Evolutionary conservation across 1,139 yeast genomes (phyloP).

Genomic region (Taiozyma onychis): DNA sequence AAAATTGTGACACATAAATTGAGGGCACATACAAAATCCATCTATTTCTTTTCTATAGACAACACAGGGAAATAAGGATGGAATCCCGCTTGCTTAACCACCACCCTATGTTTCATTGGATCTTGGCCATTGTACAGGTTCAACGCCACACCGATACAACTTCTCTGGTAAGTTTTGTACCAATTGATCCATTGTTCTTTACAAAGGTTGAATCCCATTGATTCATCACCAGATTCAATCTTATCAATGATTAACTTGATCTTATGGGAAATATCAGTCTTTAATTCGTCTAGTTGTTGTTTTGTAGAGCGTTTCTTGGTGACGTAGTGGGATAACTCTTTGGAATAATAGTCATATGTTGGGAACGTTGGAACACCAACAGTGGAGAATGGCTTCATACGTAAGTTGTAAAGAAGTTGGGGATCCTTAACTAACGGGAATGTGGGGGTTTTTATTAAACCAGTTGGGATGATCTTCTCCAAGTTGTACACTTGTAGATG

Average conservation of each 20-base stretch:
- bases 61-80: constrained; percentile 39
- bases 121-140: constrained; percentile 6
- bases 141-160: constrained; percentile 17
- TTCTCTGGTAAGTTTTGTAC: constrained; percentile 23
- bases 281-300: constrained; percentile 2
- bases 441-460: constrained; percentile 33
- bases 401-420: constrained; percentile 52
- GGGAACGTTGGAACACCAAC: constrained; percentile 77
- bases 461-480: constrained; percentile 33
- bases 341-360: constrained; percentile 26
- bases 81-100: constrained; percentile 26
- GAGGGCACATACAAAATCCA: neutral
- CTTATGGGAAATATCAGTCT: constrained; percentile 4
- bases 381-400: constrained; percentile 79
- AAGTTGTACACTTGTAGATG: constrained; percentile 35
- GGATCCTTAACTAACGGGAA: constrained; percentile 35
- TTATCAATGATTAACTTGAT: constrained; percentile 19
- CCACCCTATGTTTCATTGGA: constrained; percentile 17
- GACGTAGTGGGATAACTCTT: constrained; percentile 2
- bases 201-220: constrained; percentile 23
- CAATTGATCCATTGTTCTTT: constrained; percentile 25
- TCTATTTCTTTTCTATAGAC: constrained; percentile 5
- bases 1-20: no score
- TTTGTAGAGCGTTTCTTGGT: neutral
- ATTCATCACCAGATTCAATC: constrained; percentile 18